Base-by-base conservation (phyloP, 257 asterid genomes). In the Ocimum tenuiflorum region DNA sequence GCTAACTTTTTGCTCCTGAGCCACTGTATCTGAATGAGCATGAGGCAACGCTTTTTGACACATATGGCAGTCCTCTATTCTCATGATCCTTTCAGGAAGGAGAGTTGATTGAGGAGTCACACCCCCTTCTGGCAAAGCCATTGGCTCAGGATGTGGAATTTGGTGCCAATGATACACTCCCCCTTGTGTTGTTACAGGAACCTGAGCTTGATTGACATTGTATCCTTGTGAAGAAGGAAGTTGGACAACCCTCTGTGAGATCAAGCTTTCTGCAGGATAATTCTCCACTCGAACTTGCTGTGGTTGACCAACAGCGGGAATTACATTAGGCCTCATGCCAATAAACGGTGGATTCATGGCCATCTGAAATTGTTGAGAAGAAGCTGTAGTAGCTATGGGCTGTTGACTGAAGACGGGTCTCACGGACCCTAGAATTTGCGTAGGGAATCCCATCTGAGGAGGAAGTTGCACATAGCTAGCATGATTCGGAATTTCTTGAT, bases 31-130 rank as follows among this genome's bases (percentile, higher is more conserved):
- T 22, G 99, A 94, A 72, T 94, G 99, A 75, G 96, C 96, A 78
- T 90, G 99, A 14, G 99, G 99, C 75, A 94, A 70, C 56, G 86
- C 83, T 75, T 90, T 94, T 75, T 88, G 97, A 75, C 99, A 90
- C 96, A 94, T 77, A 18, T 70, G 67, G 76, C 99, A 90, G 72
- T 86, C 95, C 55, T 84, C 94, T 11, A 75, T 68, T 68, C 64
- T 65, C 33, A 78, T 46, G 19, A 58, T 52, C 35, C 68, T 75
- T 51, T 79, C 95, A 51, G 85, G 75, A 61, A 75, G 73, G 13
- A 60, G 50, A 67, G 45, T 72, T 41, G 65, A 76, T 38, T 78
- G 84, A 59, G 78, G 73, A 60, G 77, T 58, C 59, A 65, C 60
- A 41, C 76, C 69, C 19, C 79, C 81, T 61, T 85, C 88, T 15